Base-by-base conservation (phyloP, 2,329 filamentous ascomycete genomes). In the Monilinia laxa region DNA sequence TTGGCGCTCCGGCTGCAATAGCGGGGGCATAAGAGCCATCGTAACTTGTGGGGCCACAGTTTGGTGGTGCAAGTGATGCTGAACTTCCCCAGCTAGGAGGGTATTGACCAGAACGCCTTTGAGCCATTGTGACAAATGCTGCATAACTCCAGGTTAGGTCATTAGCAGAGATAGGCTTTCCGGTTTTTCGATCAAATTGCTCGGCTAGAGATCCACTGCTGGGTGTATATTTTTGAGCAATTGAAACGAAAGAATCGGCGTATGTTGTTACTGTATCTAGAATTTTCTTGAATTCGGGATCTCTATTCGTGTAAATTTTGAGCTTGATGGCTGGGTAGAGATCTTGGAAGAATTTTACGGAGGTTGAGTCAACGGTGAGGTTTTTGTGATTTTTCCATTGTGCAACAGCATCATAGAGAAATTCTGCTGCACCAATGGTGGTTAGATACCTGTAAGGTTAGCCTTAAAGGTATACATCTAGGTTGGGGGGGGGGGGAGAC, bases 131-230 rank as follows among this genome's bases (percentile, higher is more conserved):
- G 60, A 92, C 79, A 76, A 91, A 88, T 0, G 88, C 83, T 1
- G 88, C 87, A 71, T 91, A 91, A 0, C 87, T 90, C 89, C 89
- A 91, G 2, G 89, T 91, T n/a, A 91, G 79, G 69, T 92, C 86
- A 16, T 78, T 76, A 1, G 89, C 90, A 1, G 87, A 90, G 4
- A 88, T 76, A 0, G 85, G 86, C 0, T 73, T 71, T 42, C 83
- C 87, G 23, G 76, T 79, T 67, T 79, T 75, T 70, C 83, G 84
- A 72, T 84, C 81, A 73, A 84, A 91, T 75, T 92, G 89, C 79
- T 92, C 89, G 2, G 86, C 79, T 12, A 92, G 76, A 1, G 83
- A 82, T 18, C 90, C 90, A 70, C 86, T 83, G 0, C 80, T 71
- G 0, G 82, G 81, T 0, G 84, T 85, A 70, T 85, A 84, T 68